Evolutionary conservation across 1,284 basidiomycete species (phyloP).

Genomic region (Sutorius eximius): DNA sequence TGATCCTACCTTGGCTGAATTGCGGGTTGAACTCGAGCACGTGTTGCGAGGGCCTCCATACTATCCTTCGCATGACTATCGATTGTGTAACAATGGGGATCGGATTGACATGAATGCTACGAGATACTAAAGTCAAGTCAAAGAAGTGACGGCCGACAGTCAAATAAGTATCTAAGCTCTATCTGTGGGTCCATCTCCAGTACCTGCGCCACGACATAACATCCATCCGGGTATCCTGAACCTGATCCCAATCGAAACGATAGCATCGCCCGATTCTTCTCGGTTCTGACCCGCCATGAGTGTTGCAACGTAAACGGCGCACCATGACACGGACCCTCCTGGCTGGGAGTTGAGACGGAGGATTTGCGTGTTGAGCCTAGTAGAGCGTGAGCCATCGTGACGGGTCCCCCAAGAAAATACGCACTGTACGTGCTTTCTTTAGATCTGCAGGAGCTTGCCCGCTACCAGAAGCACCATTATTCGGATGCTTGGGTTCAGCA

Average conservation of each 20-base stretch:
- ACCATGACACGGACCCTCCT: not conserved
- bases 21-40: not conserved
- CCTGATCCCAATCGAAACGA: not conserved
- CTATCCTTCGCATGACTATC: no score
- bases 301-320: not conserved
- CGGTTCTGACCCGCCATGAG: not conserved
- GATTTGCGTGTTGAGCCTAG: not conserved
- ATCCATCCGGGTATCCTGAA: not conserved
- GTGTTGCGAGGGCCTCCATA: no score
- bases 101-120: no score
- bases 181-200: not conserved
- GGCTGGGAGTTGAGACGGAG: not conserved
- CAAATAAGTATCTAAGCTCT: no score
- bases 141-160: no score
- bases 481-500: not conserved
- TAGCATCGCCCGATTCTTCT: not conserved
- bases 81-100: no score
- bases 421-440: not conserved
- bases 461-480: not conserved
- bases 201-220: not conserved
- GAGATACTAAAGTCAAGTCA: no score
- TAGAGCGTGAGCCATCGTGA: not conserved
- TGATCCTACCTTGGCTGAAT: not conserved
- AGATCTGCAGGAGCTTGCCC: not conserved
- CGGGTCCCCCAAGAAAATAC: not conserved